Evolutionary conservation across 352 stramenopile genomes (phyloP), one percentile per base, ranked within the genome.

Genomic region (Phytophthora cajani): DNA sequence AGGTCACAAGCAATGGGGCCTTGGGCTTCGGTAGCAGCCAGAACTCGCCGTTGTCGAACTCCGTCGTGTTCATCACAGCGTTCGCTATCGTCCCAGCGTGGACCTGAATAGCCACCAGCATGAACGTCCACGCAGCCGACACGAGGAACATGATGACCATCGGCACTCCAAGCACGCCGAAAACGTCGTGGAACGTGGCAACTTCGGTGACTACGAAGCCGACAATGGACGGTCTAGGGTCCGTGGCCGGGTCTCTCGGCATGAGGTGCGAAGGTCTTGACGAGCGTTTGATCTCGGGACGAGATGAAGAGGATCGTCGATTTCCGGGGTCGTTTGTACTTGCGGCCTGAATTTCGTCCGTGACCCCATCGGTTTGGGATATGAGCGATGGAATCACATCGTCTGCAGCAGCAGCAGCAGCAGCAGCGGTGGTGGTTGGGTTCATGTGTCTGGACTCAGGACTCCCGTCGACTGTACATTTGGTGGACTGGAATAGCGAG

Each of bases 71-170:
- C 42, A 49, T 49, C 14, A 49, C 42, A 49, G 42, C 42, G 42
- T 49, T 49, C 5, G 42, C 42, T 49, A 49, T 49, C 16, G 42
- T 49, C 16, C 6, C 16, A 19, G 42, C 42, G 17, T 49, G 42
- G 42, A 49, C 7, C 17, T 49, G 42, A 49, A 49, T 49, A 11
- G 42, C 42, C 5, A 21, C 42, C 6, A 49, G 42, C 42, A 49
- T 21, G 17, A 49, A 49, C 17, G 42, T 49, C 42, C 42, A 49
- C 9, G 42, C 42, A 49, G 42, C 42, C 8, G 42, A 49, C 9
- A 49, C 42, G 42, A 49, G 14, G 42, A 49, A 49, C 42, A 49
- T 49, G 42, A 49, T 17, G 42, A 49, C 42, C 42, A 49, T 49
- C 1, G 42, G 42, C 5, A 49, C 17, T 5, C 42, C 42, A 9